A percentile compares a stretch with the other conserved stretches of the same genome.
Conservation (phyloP, 192 early-diverging fungal genomes). For the Rhizophagus sp. region DNA sequence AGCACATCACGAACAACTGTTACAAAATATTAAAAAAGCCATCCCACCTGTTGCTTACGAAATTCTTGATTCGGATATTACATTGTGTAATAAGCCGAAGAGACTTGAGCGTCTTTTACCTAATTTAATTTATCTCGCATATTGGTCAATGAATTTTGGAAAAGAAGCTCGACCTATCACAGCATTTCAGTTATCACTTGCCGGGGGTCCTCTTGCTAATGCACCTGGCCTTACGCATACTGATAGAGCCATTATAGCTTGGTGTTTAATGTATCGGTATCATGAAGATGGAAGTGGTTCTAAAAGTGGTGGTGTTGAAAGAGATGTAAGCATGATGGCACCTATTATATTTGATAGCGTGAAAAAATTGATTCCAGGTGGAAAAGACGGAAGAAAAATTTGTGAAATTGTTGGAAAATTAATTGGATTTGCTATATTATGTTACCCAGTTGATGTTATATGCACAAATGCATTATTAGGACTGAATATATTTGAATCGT, state of each 20-base stretch:
- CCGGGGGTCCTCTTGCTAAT: slow-evolving; percentile 53
- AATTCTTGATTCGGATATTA: slow-evolving; percentile 27
- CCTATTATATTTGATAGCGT: slow-evolving; percentile 41
- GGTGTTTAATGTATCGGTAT: slow-evolving; percentile 51
- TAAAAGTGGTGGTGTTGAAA: slow-evolving; percentile 3
- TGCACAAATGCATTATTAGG: no score
- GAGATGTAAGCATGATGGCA: slow-evolving; percentile 24
- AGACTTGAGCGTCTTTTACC: slow-evolving; percentile 48
- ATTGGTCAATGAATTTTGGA: slow-evolving; percentile 47
- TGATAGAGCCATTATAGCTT: slow-evolving; percentile 51
- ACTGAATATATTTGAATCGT: neutral
- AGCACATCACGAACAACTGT: neutral
- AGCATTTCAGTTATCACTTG: slow-evolving; percentile 50
- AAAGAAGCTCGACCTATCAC: slow-evolving; percentile 57
- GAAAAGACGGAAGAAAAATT: slow-evolving; percentile 39
- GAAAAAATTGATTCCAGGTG: slow-evolving; percentile 45
- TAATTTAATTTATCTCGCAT: slow-evolving; percentile 45
- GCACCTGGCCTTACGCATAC: slow-evolving; percentile 51
- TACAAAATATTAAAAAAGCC: slow-evolving; percentile 28
- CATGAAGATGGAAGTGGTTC: slow-evolving; percentile 43
- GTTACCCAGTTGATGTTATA: slow-evolving; percentile 25
- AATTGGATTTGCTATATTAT: slow-evolving; percentile 34
- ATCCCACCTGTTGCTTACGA: slow-evolving; percentile 28
- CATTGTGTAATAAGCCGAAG: neutral
- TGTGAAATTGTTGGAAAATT: slow-evolving; percentile 53